Evolutionary conservation across 352 stramenopile genomes (phyloP), one percentile per base, ranked within the genome.

Genomic region (Globisporangium acanthophoron): DNA sequence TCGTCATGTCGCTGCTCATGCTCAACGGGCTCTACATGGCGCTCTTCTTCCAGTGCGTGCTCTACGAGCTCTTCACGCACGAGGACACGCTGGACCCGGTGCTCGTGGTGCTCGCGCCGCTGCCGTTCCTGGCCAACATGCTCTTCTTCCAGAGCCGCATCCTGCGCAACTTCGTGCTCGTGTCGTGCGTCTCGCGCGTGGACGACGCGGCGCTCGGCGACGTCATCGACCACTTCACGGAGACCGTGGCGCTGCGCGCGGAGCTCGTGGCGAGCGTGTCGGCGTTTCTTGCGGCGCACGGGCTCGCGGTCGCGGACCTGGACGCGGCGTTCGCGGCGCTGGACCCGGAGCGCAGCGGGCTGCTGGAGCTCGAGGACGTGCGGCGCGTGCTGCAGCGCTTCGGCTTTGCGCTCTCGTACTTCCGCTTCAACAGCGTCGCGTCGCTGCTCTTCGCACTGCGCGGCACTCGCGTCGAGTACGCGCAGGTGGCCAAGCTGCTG

Each of bases 1-100:
- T 61, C 2, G 69, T 90, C 46, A 84, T 87, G 55, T 49, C 73
- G 18, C 52, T 87, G 21, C 50, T 91, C 13, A 85, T 91, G 60
- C 62, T 91, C n/a, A 91, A 91, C 53, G 81, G 71, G 0, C 78
- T 91, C 40, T 89, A 79, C 66, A 58, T 76, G 18, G 79, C 74
- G 21, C 65, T 89, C 16, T 60, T 89, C n/a, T 58, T 76, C 12
- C 78, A 89, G 54, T 89, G 79, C 46, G 65, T 85, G 0, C 59
- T 88, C 20, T 87, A 87, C 62, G 63, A 86, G n/a, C 67, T 79
- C 31, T 56, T 69, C 6, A 31, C 52, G 13, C 37, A 70, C 16
- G 67, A 62, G 33, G 44, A 50, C 18, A 56, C 64, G 11, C 66
- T 65, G 6, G 65, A 60, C 3, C 24, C 63, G 13, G 4, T 76